A percentile compares a stretch with the other conserved stretches of the same genome.
Conservation (phyloP, 78 protist genomes). For the Dictyostelium citrinum region DNA sequence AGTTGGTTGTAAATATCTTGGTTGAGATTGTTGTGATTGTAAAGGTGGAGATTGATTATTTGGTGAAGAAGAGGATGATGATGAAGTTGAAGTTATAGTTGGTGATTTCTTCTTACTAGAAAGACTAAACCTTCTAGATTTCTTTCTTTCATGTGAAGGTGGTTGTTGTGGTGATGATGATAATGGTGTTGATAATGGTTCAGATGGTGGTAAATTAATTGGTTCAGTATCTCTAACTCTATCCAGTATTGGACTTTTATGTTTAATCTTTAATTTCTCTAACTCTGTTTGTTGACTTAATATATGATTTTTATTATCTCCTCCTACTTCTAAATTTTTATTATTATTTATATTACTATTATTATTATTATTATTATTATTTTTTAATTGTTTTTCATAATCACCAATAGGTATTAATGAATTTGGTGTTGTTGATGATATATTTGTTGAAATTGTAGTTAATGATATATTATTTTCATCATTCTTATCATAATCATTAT, state of each 20-base stretch:
- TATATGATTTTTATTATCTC: background rate
- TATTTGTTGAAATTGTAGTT: background rate
- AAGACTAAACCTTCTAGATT: slow-evolving; percentile 45
- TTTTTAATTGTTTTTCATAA: slow-evolving; percentile 11
- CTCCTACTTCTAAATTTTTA: background rate
- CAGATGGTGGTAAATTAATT: slow-evolving; percentile 13
- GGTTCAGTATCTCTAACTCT: slow-evolving; percentile 49
- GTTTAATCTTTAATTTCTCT: slow-evolving; percentile 29
- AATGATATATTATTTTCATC: slow-evolving; percentile 7
- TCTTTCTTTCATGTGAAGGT: slow-evolving; percentile 41
- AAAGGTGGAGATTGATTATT: background rate
- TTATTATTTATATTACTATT: background rate
- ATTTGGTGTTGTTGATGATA: background rate
- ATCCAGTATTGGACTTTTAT: slow-evolving; percentile 27
- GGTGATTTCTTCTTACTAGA: background rate
- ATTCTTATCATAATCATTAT: background rate
- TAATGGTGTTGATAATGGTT: slow-evolving; percentile 18
- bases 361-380: background rate
- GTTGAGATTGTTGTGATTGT: background rate
- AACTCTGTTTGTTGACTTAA: background rate
- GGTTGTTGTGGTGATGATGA: background rate
- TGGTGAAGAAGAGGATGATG: background rate
- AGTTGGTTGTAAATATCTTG: slow-evolving; percentile 15
- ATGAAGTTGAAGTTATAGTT: background rate
- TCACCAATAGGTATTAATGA: slow-evolving; percentile 4